Evolutionary conservation across 306 rosid species (phyloP).

Genomic region (Ormosia emarginata): DNA sequence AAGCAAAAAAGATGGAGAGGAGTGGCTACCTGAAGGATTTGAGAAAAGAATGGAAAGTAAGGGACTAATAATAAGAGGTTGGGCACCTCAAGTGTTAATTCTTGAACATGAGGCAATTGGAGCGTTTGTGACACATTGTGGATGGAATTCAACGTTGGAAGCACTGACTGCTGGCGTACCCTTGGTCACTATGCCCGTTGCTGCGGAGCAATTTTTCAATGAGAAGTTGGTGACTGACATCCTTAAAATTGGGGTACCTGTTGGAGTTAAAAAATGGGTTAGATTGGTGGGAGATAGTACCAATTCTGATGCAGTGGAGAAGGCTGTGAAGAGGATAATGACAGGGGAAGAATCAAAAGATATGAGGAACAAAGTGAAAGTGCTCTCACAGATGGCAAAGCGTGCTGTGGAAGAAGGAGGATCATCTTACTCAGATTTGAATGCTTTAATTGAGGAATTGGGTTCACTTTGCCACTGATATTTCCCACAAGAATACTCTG

Average conservation of each 20-base stretch:
- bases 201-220: slow-evolving; percentile 35
- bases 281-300: not conserved
- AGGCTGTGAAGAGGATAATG: slow-evolving; percentile 23
- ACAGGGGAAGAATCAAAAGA: slow-evolving; percentile 29
- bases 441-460: slow-evolving; percentile 32
- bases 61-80: slow-evolving; percentile 44
- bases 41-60: slow-evolving; percentile 41
- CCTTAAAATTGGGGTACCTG: slow-evolving; percentile 24
- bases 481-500: not conserved
- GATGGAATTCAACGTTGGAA: slow-evolving; percentile 56
- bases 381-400: not conserved
- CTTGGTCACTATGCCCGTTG: slow-evolving; percentile 45
- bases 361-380: slow-evolving; percentile 14
- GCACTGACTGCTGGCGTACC: slow-evolving; percentile 37
- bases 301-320: slow-evolving; percentile 6
- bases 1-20: not conserved
- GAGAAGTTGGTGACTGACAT: slow-evolving; percentile 35
- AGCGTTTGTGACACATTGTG: slow-evolving; percentile 43
- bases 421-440: slow-evolving; percentile 27
- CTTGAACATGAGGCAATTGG: slow-evolving; percentile 38
- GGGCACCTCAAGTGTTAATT: slow-evolving; percentile 46
- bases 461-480: not conserved
- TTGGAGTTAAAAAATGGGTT: slow-evolving; percentile 14
- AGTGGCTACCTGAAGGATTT: slow-evolving; percentile 35
- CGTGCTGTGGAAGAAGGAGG: slow-evolving; percentile 27